These are phyloP conservation scores for Chamaecyparis obtusa DNA, from an alignment of 75 land plant genomes.

Conservation along the genomic window DNA sequence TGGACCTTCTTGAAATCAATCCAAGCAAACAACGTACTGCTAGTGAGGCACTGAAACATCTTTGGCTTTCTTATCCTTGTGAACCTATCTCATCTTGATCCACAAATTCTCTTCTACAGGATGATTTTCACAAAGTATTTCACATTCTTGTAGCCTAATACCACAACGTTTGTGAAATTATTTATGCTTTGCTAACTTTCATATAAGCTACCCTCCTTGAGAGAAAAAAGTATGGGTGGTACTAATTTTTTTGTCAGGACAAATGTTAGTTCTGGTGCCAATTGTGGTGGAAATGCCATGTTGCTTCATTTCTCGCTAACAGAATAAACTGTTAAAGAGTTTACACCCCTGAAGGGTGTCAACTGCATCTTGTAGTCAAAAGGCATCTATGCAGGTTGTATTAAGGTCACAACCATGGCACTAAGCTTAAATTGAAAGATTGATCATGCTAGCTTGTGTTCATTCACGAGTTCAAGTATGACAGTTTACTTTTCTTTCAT, in stretches of 20 bases:
- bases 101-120: not conserved
- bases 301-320: not conserved
- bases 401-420: not conserved
- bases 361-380: not conserved
- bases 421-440: not conserved
- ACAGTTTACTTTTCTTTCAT: not conserved
- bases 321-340: not conserved
- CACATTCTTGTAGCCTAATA: slow-evolving; percentile 14
- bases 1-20: slow-evolving; percentile 73
- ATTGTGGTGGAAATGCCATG: not conserved
- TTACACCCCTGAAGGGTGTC: not conserved
- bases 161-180: slow-evolving; percentile 11
- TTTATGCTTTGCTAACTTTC: slow-evolving; percentile 5
- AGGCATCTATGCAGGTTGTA: not conserved
- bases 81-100: slow-evolving; percentile 94
- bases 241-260: not conserved
- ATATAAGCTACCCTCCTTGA: slow-evolving; percentile 8
- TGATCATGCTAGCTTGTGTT: not conserved
- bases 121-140: not conserved
- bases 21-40: slow-evolving; percentile 86
- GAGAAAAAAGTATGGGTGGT: not conserved
- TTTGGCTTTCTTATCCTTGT: slow-evolving; percentile 95
- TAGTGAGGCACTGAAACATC: slow-evolving; percentile 81
- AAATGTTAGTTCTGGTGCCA: slow-evolving; percentile 4
- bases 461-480: slow-evolving; percentile 6